phyloP scores from a whole-genome alignment of 345 rosid genomes.

The Triadica sebifera region DNA sequence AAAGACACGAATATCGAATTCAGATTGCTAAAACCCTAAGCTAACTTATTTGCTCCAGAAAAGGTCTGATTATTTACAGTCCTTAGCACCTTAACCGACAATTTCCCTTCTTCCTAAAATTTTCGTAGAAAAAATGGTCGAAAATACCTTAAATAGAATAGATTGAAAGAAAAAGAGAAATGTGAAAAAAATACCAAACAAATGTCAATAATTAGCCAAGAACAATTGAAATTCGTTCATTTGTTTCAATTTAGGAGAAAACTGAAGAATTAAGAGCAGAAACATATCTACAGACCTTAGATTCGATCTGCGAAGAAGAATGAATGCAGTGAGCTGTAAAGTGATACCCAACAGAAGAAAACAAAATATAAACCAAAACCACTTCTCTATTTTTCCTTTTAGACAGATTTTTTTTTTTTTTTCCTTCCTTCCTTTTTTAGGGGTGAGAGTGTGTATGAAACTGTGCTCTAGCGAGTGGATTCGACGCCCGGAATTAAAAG shows the following conservation, averaged over 20 bases:
- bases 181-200: not conserved
- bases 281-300: conserved; percentile 20
- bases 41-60: not conserved
- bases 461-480: too few species aligned
- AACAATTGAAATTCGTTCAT: too few species aligned
- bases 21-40: conserved; percentile 1
- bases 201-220: not conserved
- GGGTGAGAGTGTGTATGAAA: too few species aligned
- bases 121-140: not conserved
- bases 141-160: not conserved
- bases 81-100: conserved; percentile 1
- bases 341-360: conserved; percentile 20
- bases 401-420: too few species aligned
- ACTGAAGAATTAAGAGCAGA: conserved; percentile 15
- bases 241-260: not conserved
- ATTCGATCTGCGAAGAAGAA: conserved; percentile 50
- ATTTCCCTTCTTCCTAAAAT: not conserved
- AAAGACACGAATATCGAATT: not conserved
- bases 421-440: too few species aligned
- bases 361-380: conserved; percentile 14
- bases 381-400: not conserved
- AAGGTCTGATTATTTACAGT: conserved; percentile 1
- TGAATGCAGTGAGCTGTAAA: conserved; percentile 49
- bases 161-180: not conserved
- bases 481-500: too few species aligned